Evolutionary conservation across 116 monocot genomes (phyloP).

Genomic region (Trichopus zeylanicus): DNA sequence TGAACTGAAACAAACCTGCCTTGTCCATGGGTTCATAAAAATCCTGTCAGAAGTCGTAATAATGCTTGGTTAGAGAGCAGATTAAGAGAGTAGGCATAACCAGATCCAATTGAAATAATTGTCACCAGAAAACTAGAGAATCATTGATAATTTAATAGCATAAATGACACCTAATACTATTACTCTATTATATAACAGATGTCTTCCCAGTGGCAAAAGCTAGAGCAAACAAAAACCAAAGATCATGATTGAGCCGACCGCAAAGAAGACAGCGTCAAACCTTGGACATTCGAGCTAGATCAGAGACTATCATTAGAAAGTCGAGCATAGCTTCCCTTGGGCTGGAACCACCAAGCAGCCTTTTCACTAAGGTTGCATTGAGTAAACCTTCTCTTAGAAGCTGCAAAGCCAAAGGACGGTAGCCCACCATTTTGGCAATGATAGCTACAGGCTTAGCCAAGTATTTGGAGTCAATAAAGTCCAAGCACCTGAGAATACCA

Average conservation of each 20-base stretch:
- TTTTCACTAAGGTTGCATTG: constrained; percentile 41
- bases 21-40: constrained; percentile 80
- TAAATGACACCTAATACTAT: background rate
- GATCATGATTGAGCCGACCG: background rate
- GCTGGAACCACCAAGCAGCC: constrained; percentile 35
- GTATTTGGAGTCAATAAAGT: constrained; percentile 53
- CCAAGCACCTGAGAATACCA: constrained; percentile 47
- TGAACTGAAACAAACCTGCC: constrained; percentile 50
- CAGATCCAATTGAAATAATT: background rate
- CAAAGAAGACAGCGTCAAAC: constrained; percentile 12
- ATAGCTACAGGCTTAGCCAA: constrained; percentile 64
- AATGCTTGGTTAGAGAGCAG: no score
- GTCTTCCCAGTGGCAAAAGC: no score
- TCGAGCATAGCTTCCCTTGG: constrained; percentile 74
- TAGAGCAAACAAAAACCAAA: background rate
- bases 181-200: no score
- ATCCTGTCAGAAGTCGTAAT: constrained; percentile 65
- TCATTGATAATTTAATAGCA: background rate
- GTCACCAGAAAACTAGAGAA: background rate
- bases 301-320: constrained; percentile 94
- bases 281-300: constrained; percentile 98
- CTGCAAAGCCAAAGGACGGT: constrained; percentile 66
- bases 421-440: constrained; percentile 93
- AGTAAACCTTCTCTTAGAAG: constrained; percentile 80
- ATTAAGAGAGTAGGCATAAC: no score